Conservation (phyloP, 2,329 filamentous ascomycete species). For the Hysterium pulicare region DNA sequence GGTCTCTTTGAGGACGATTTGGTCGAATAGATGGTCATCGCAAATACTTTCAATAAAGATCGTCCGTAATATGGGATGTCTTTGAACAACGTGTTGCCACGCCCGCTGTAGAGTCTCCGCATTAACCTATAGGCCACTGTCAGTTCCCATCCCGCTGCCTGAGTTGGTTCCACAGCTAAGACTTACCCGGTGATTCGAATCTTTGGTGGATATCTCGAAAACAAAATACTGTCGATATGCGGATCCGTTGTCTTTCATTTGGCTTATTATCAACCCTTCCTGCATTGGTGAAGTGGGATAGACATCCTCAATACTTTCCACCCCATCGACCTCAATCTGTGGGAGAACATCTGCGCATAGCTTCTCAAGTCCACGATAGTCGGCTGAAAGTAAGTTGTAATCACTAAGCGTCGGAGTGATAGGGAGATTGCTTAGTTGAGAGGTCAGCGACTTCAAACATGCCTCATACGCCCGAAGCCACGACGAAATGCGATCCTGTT, state of each 20-base stretch:
- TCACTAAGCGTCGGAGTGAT: constrained; percentile 5
- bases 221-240: no score
- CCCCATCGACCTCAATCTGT: constrained; percentile 9
- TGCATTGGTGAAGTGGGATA: constrained; percentile 11
- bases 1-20: constrained; percentile 11
- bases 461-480: constrained; percentile 5
- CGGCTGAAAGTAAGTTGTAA: constrained; percentile 5
- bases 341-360: constrained; percentile 4
- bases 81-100: constrained; percentile 14
- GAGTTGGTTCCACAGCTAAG: no score
- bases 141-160: no score
- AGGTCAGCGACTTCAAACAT: not conserved
- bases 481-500: constrained; percentile 6
- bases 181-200: not conserved
- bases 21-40: constrained; percentile 7
- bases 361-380: not conserved
- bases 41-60: constrained; percentile 13
- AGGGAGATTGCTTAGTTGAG: not conserved
- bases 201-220: no score
- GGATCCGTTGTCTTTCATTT: constrained; percentile 10
- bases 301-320: constrained; percentile 10
- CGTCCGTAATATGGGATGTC: constrained; percentile 16
- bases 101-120: constrained; percentile 7
- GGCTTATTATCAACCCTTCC: constrained; percentile 11
- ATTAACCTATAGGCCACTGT: no score